A percentile compares a stretch with the other conserved stretches of the same genome.
phyloP scores from a whole-genome alignment of 1,284 basidiomycete genomes.

The Rhizopogon parksii region DNA sequence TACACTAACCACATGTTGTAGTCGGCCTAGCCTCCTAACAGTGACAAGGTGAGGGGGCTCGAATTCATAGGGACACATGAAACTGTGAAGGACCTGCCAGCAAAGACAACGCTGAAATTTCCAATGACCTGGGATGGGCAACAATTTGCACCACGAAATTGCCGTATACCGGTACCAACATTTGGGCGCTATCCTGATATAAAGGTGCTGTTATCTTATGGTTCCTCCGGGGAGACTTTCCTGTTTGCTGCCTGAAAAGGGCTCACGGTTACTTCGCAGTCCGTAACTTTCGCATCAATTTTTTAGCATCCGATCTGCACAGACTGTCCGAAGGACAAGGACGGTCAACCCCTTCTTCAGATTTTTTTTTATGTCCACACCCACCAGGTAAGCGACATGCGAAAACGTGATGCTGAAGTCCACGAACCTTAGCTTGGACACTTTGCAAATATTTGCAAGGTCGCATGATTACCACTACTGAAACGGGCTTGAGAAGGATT shows the following conservation, averaged over 20 bases:
- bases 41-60: background rate
- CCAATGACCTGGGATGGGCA: background rate
- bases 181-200: background rate
- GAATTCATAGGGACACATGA: background rate
- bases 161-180: background rate
- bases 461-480: background rate
- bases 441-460: background rate
- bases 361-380: background rate
- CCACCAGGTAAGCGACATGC: background rate
- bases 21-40: background rate
- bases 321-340: conserved; percentile 5
- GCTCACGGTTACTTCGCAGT: conserved; percentile 6
- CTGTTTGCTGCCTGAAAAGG: conserved; percentile 1
- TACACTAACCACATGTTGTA: no score
- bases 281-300: conserved; percentile 10
- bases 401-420: background rate
- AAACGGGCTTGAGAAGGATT: background rate
- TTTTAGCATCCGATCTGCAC: background rate
- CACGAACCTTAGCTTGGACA: background rate
- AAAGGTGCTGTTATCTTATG: conserved; percentile 3
- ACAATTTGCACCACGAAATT: background rate
- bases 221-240: background rate
- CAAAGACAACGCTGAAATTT: background rate
- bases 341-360: background rate
- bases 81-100: background rate